Percentiles rank a stretch among this genome's conserved stretches.
Conservation (phyloP, 768 basidiomycete species). For the Pisolithus orientalis region DNA sequence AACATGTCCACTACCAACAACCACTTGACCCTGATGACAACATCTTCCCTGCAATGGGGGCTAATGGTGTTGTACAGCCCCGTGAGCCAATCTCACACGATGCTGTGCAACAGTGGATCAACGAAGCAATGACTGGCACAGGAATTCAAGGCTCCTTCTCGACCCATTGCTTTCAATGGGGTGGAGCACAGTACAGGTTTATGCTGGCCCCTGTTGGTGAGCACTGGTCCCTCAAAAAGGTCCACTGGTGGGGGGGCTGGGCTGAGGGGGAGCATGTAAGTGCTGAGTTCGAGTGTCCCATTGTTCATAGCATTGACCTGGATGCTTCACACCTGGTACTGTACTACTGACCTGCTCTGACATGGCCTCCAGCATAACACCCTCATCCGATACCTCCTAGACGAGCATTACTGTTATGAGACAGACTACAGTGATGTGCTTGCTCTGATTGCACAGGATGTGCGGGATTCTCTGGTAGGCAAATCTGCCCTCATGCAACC, state of each 20-base stretch:
- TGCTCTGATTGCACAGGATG: too few relatives aligned
- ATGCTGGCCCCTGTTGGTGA: conserved; percentile 30
- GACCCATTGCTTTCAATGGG: conserved; percentile 29
- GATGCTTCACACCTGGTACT: too few relatives aligned
- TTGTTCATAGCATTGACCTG: too few relatives aligned
- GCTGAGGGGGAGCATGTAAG: neutral
- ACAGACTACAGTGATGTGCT: too few relatives aligned
- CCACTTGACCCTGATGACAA: neutral
- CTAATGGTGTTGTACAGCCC: neutral
- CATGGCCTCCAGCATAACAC: neutral
- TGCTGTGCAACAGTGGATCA: neutral
- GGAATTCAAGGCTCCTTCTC: conserved; percentile 17
- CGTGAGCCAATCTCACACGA: neutral
- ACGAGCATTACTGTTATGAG: too few relatives aligned
- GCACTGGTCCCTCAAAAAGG: conserved; percentile 28
- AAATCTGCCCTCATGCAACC: too few relatives aligned
- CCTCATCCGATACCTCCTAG: too few relatives aligned
- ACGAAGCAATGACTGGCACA: neutral
- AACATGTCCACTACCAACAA: too few relatives aligned
- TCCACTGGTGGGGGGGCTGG: conserved; percentile 37
- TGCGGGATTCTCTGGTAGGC: too few relatives aligned
- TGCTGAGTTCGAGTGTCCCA: neutral
- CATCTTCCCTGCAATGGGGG: conserved; percentile 5
- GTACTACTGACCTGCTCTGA: neutral
- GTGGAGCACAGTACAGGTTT: conserved; percentile 35